A percentile compares a stretch with the other conserved stretches of the same genome.
Conservation (phyloP, 2,329 filamentous ascomycete genomes). For the Xylaria sp. region DNA sequence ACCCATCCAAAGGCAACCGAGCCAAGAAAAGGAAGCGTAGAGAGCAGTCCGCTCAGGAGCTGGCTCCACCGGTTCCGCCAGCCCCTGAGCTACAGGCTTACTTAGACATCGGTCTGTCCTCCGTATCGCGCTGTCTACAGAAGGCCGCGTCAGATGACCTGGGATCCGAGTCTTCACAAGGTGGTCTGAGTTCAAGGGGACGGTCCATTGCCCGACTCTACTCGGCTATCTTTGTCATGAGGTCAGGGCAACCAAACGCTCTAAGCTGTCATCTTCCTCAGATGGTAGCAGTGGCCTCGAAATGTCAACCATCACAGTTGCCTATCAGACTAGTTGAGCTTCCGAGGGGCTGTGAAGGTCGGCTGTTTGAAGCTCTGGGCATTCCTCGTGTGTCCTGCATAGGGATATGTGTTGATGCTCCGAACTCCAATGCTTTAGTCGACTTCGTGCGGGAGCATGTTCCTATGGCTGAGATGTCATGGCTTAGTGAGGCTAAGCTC, state of each 20-base stretch:
- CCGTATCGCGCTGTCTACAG: slow-evolving; percentile 56
- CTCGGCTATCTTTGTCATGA: slow-evolving; percentile 52
- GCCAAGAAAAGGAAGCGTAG: slow-evolving; percentile 48
- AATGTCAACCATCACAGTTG: slow-evolving; percentile 33
- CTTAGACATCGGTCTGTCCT: slow-evolving; percentile 60
- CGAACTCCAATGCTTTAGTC: slow-evolving; percentile 51
- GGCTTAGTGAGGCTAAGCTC: slow-evolving; percentile 46
- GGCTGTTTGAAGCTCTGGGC: slow-evolving; percentile 51
- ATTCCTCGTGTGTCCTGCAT: slow-evolving; percentile 62
- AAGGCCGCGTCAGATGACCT: slow-evolving; percentile 29
- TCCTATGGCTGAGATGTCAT: slow-evolving; percentile 46
- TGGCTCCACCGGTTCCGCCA: slow-evolving; percentile 29
- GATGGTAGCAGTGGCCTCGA: slow-evolving; percentile 48
- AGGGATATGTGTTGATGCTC: slow-evolving; percentile 52
- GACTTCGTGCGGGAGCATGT: slow-evolving; percentile 52
- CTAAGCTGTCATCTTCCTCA: slow-evolving; percentile 58
- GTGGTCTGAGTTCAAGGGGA: slow-evolving; percentile 1
- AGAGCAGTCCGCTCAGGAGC: slow-evolving; percentile 20
- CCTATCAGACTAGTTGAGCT: slow-evolving; percentile 57
- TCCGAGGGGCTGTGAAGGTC: slow-evolving; percentile 53
- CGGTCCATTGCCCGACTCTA: slow-evolving; percentile 33
- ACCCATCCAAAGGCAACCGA: slow-evolving; percentile 57
- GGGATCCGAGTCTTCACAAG: neutral
- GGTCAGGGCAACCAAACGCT: slow-evolving; percentile 51
- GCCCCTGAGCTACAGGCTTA: slow-evolving; percentile 49